These are phyloP conservation scores for Lyophyllum shimeji DNA, from an alignment of 768 basidiomycete genomes.

Conservation along the genomic window DNA sequence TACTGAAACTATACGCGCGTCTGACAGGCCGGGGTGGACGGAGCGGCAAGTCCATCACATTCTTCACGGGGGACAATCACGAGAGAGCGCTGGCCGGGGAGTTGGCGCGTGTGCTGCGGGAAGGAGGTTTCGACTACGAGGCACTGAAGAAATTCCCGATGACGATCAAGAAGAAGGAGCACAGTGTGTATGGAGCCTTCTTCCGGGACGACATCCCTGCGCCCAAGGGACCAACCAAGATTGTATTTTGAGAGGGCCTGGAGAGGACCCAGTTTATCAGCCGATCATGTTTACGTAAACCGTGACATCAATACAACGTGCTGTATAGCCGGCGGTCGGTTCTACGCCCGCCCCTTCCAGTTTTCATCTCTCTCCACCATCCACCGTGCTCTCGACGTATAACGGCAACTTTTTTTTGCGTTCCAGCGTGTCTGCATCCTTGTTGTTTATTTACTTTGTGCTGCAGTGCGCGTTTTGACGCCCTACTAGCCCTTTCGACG, in stretches of 20 bases:
- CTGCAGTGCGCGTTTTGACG: background rate
- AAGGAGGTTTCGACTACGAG: conserved; percentile 80
- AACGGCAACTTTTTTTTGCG: background rate
- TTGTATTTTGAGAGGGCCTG: conserved; percentile 59
- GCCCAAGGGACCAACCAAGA: conserved; percentile 70
- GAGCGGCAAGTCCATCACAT: conserved; percentile 89
- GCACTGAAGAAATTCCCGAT: conserved; percentile 87
- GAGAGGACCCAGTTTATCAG: no score
- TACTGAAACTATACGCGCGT: conserved; percentile 1
- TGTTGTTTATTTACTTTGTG: background rate
- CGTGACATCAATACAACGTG: conserved; percentile 1
- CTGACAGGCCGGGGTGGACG: conserved; percentile 81
- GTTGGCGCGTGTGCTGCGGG: conserved; percentile 85
- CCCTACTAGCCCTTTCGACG: background rate
- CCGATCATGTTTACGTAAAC: conserved; percentile 8
- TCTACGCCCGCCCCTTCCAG: background rate
- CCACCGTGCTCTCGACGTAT: background rate
- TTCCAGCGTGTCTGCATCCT: background rate
- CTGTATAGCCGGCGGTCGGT: background rate
- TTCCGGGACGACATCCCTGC: conserved; percentile 67
- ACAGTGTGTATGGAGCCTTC: conserved; percentile 88
- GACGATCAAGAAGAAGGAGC: conserved; percentile 96
- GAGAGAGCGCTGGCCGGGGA: conserved; percentile 90
- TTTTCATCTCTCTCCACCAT: conserved; percentile 4
- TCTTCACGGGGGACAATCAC: conserved; percentile 91